Evolutionary conservation across 768 basidiomycete species (phyloP).

Genomic region (Psilocybe tampanensis): DNA sequence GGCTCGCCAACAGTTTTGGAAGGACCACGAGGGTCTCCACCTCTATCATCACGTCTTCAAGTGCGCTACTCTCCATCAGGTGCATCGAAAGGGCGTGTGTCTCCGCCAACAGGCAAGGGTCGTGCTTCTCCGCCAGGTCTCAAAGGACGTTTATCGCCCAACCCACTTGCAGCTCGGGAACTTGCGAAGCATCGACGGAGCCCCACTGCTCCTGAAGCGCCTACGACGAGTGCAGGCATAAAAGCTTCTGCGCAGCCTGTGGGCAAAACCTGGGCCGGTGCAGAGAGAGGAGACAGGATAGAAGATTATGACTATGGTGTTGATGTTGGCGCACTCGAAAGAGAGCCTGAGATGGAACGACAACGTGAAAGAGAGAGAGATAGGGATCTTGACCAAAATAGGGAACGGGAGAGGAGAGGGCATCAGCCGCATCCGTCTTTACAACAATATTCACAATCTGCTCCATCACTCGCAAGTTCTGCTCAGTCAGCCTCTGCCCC

Average conservation of each 20-base stretch:
- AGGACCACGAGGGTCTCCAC: conserved; percentile 21
- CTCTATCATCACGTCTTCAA: conserved; percentile 17
- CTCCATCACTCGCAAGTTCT: conserved; percentile 36
- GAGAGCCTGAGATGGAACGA: conserved; percentile 37
- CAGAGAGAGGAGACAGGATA: conserved; percentile 40
- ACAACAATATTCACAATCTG: conserved; percentile 32
- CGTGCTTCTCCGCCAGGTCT: conserved; percentile 26
- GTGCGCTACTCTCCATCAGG: conserved; percentile 27
- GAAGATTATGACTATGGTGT: conserved; percentile 32
- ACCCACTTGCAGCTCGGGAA: conserved; percentile 28
- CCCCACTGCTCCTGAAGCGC: conserved; percentile 67
- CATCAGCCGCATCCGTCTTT: conserved; percentile 30
- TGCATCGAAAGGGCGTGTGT: conserved; percentile 20
- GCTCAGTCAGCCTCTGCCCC: conserved; percentile 28
- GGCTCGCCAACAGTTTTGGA: conserved; percentile 63
- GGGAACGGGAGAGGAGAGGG: conserved; percentile 30
- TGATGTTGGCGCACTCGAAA: conserved; percentile 36
- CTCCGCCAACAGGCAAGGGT: conserved; percentile 23
- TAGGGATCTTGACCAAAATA: conserved; percentile 24
- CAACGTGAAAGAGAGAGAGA: conserved; percentile 30
- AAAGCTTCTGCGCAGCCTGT: conserved; percentile 30
- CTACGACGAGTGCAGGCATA: conserved; percentile 9
- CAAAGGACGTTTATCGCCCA: conserved; percentile 34
- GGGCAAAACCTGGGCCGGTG: conserved; percentile 45
- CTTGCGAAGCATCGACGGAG: conserved; percentile 60